phyloP scores from a whole-genome alignment of 352 stramenopile genomes.

The Peronospora farinosa region DNA sequence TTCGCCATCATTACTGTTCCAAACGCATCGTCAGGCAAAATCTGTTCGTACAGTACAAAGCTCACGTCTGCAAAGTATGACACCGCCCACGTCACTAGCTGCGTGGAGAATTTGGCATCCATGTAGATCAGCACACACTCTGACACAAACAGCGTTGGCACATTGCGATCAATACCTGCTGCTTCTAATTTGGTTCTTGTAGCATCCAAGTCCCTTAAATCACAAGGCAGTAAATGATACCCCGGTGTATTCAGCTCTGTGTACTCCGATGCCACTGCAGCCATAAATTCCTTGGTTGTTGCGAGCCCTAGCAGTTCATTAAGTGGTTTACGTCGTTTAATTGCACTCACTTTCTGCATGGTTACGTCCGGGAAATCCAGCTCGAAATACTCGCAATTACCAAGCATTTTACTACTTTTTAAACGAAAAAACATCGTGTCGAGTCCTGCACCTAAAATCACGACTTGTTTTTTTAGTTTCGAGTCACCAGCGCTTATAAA shows the following conservation, averaged over 20 bases:
- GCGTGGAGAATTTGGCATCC: conserved; percentile 68
- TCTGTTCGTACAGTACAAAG: conserved; percentile 89
- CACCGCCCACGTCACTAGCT: conserved; percentile 64
- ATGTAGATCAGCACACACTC: conserved; percentile 92
- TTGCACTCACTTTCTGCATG: conserved; percentile 72
- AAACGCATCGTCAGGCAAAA: conserved; percentile 86
- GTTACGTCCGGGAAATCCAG: conserved; percentile 79
- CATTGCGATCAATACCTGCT: conserved; percentile 41
- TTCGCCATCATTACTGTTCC: conserved; percentile 88
- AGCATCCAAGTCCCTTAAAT: conserved; percentile 56
- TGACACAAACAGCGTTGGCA: conserved; percentile 79
- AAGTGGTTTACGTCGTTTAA: conserved; percentile 60
- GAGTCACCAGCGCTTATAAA: conserved; percentile 37
- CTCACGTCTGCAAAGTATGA: conserved; percentile 65
- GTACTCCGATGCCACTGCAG: conserved; percentile 43
- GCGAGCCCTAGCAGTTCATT: conserved; percentile 38
- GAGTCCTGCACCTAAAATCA: conserved; percentile 73
- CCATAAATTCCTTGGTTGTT: conserved; percentile 38
- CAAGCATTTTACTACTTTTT: conserved; percentile 30
- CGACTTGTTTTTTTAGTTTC: conserved; percentile 52
- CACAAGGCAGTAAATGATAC: conserved; percentile 75
- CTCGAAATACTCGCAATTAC: conserved; percentile 74
- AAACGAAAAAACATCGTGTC: conserved; percentile 86
- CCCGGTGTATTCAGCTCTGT: conserved; percentile 60
- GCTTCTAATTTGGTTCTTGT: conserved; percentile 53